Base-by-base conservation (phyloP, 2,329 filamentous ascomycete species). In the Pseudogymnoascus sp. region DNA sequence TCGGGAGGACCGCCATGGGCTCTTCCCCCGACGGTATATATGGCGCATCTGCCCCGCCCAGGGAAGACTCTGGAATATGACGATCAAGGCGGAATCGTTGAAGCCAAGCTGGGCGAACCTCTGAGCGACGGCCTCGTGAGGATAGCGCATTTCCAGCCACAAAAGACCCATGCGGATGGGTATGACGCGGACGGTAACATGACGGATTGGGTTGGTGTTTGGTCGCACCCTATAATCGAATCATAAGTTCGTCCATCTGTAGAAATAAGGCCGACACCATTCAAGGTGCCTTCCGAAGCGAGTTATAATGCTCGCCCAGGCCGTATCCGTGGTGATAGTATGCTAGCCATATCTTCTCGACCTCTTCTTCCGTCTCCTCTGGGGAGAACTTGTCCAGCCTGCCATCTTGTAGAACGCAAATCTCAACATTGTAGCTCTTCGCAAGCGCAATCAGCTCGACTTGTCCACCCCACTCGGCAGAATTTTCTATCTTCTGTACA, bases 231-330 rank as follows among this genome's bases (percentile, higher is more conserved):
- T 45, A 60, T 55, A 33, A 55, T 52, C 33, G 59, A 60, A 42
- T 38, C 16, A 42, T 63, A 38, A 55, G 22, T 22, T 55, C 28
- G 49, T 33, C 49, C n/a, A 35, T 55, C 14, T 55, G 28, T 55
- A 55, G n/a, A 12, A 55, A 55, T 55, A 22, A 22, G 28, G 9
- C 28, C n/a, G 4, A 42, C n/a, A 35, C 28, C n/a, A 55, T 33
- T 72, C 66, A 72, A 62, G 69, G 64, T 62, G 63, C 63, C 64
- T 67, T 83, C 68, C 84, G 75, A 72, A 99, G 76, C 61, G 92
- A 96, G 73, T 99, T 99, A 76, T 99, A 99, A 77, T 99, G 94
- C 78, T 97, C 94, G 11, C 94, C 94, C 59, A 99, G 78, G 1
- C 93, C 93, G 74, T 95, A 97, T 58, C 90, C 91, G 77, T 97